Conservation (phyloP, 208 protist species). For the Trypanosomatidae sp. region DNA sequence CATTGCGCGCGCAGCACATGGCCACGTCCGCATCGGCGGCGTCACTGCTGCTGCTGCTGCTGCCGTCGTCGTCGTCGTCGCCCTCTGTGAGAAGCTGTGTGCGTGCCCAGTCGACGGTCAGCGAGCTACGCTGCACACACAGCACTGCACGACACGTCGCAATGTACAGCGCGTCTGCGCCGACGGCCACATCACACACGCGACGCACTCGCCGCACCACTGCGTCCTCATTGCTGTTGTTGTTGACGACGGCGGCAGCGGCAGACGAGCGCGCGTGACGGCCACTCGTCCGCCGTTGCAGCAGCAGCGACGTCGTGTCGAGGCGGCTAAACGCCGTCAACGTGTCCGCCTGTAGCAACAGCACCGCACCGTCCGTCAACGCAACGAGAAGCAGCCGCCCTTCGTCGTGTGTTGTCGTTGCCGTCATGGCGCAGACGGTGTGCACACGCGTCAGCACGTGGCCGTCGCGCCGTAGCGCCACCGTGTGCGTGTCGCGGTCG, state of each 20-base stretch:
- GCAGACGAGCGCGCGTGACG: background rate
- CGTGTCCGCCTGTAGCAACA: constrained; percentile 36
- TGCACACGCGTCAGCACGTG: constrained; percentile 15
- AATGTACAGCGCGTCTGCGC: constrained; percentile 24
- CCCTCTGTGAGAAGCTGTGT: constrained; percentile 10
- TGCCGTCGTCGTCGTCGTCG: constrained; percentile 1
- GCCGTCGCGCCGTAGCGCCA: constrained; percentile 24
- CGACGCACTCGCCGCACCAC: too few relatives aligned
- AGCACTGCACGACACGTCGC: constrained; percentile 56
- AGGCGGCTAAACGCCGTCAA: constrained; percentile 12
- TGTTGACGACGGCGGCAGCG: too few relatives aligned
- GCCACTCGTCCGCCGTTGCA: background rate
- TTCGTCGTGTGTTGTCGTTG: constrained; percentile 9
- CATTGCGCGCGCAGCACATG: too few relatives aligned
- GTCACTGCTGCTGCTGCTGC: background rate
- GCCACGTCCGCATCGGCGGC: too few relatives aligned
- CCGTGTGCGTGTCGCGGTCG: constrained; percentile 9
- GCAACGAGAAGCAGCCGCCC: constrained; percentile 22
- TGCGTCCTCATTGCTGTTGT: too few relatives aligned
- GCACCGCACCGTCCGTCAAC: constrained; percentile 36
- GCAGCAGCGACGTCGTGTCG: background rate
- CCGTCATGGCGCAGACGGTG: constrained; percentile 22
- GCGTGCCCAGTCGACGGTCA: constrained; percentile 14
- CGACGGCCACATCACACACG: too few relatives aligned
- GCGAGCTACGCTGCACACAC: constrained; percentile 16